Evolutionary conservation across 768 basidiomycete species (phyloP).

Genomic region (Mycena haematopus): DNA sequence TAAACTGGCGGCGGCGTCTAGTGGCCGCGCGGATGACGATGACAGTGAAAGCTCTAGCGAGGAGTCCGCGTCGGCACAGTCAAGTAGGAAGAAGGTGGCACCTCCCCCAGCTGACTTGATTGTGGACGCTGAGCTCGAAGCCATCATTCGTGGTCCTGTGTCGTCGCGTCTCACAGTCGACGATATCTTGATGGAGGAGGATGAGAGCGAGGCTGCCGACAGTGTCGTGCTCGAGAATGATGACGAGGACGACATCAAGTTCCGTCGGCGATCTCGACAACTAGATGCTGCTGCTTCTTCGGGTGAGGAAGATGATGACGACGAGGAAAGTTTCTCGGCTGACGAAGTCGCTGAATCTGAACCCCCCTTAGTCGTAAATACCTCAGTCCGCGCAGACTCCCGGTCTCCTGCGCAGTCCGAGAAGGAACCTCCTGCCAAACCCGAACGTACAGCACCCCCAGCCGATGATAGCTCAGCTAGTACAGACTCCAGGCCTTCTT

Average conservation of each 20-base stretch:
- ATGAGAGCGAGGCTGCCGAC: constrained; percentile 12
- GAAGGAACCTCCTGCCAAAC: constrained; percentile 30
- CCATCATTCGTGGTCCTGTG: constrained; percentile 50
- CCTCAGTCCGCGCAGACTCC: constrained; percentile 2
- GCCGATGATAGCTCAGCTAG: not conserved
- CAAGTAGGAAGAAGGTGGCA: constrained; percentile 2
- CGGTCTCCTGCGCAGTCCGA: constrained; percentile 5
- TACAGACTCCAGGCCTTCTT: constrained; percentile 7
- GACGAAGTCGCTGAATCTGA: constrained; percentile 33
- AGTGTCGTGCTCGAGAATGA: constrained; percentile 28
- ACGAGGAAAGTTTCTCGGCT: constrained; percentile 43
- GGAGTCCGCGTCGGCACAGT: constrained; percentile 18
- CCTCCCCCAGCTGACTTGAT: not conserved
- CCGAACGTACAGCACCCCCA: constrained; percentile 8
- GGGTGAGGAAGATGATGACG: constrained; percentile 50
- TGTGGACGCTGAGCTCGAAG: constrained; percentile 40
- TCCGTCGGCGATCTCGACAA: constrained; percentile 34
- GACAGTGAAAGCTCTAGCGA: constrained; percentile 18
- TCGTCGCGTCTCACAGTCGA: constrained; percentile 37
- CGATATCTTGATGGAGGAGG: constrained; percentile 26
- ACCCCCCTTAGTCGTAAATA: constrained; percentile 1
- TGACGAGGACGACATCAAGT: constrained; percentile 27
- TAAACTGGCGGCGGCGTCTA: not conserved
- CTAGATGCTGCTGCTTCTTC: constrained; percentile 42
- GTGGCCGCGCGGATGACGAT: constrained; percentile 6